These are phyloP conservation scores for Nevesoporus exiguus DNA, from an alignment of 768 basidiomycete genomes.

Conservation along the genomic window DNA sequence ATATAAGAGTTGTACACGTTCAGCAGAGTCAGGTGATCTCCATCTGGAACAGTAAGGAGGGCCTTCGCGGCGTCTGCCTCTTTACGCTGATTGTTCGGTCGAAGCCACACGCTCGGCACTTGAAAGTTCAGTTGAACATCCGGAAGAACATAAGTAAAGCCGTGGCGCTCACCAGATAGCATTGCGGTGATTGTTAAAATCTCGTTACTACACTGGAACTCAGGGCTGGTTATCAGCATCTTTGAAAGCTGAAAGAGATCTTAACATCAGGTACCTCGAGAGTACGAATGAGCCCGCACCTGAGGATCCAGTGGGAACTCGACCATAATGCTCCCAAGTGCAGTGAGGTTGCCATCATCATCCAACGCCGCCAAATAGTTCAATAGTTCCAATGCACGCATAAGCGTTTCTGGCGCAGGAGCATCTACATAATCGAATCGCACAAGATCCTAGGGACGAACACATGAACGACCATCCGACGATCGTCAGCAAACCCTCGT, in stretches of 20 bases:
- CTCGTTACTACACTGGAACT: too few relatives aligned
- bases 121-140: too few relatives aligned
- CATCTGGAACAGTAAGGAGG: constrained; percentile 82
- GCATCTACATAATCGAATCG: constrained; percentile 88
- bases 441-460: constrained; percentile 61
- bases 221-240: constrained; percentile 90
- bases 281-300: constrained; percentile 39
- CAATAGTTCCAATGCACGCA: constrained; percentile 92
- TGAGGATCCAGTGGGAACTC: constrained; percentile 98
- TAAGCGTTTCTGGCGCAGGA: constrained; percentile 92
- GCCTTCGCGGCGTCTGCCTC: constrained; percentile 92
- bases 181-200: too few relatives aligned
- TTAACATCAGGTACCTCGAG: background rate
- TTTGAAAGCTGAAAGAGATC: constrained; percentile 61
- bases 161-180: constrained; percentile 68
- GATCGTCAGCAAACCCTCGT: background rate
- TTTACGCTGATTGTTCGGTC: too few relatives aligned
- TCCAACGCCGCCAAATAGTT: too few relatives aligned
- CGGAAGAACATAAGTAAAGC: background rate
- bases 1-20: constrained; percentile 95
- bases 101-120: too few relatives aligned
- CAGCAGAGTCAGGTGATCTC: constrained; percentile 92
- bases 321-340: too few relatives aligned
- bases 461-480: background rate
- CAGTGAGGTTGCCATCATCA: too few relatives aligned